Base-by-base conservation (phyloP, 179 eudicot species). In the Monotropa hypopitys region DNA sequence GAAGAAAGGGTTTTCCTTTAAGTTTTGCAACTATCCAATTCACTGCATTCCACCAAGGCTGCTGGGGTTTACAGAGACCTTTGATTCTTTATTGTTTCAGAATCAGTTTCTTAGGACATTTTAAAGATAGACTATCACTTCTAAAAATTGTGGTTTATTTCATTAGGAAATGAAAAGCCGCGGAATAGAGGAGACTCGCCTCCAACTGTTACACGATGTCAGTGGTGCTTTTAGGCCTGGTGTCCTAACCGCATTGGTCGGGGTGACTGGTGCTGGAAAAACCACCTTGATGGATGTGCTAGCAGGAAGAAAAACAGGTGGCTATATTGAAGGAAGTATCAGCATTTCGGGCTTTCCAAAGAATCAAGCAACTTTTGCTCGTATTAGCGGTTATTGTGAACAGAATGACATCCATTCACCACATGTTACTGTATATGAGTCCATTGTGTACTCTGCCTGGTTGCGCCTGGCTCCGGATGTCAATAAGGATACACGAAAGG, bases 391-490 rank as follows among this genome's bases (percentile, higher is more conserved):
- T 67, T 84, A 84, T 43, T 84, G 86, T 56, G 84, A 84, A 76
- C 86, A 84, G 67, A 80, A 78, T 35, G 86, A 84, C 35, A 84
- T 84, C 40, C 86, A 84, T 66, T 84, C 84, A 23, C 86, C 86
- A 13, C 84, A 84, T 74, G 78, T 84, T 4, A 84, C 86, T 0
- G 63, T 84, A 11, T n/a, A 75, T 8, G 84, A 84, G 66, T 81
- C 86, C 61, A 21, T 84, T 10, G 6, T 67, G 15, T 81, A 81
- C 51, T 84, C 84, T 28, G 86, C 86, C 28, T 84, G 84, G 84
- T 74, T 84, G 12, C 69, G 86, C 40, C 76, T 84, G 76, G 56
- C 81, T 10, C 42, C 74, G n/a, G 82, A 78, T 7, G 77, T 84
- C 42, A 72, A 72, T 74, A 11, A 47, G 35, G 53, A 15, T 42